Conservation (phyloP, 1,139 yeast species). For the Scheffersomyces titani region DNA sequence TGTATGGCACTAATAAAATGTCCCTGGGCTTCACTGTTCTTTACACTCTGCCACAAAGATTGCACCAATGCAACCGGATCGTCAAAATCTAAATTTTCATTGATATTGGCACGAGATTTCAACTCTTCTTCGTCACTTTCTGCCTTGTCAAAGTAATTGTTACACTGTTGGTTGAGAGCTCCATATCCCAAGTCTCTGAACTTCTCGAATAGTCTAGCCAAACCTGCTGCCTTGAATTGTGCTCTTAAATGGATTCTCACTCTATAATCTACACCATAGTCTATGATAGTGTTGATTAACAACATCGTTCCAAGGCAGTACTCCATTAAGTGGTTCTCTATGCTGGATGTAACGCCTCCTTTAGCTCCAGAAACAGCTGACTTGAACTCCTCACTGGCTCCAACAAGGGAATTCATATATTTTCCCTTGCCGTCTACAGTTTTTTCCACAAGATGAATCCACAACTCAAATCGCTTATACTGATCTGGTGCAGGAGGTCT, state of each 20-base stretch:
- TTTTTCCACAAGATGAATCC: constrained; percentile 73
- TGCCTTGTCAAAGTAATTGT: constrained; percentile 63
- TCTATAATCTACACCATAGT: constrained; percentile 63
- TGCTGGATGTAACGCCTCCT: constrained; percentile 20
- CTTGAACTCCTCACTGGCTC: constrained; percentile 87
- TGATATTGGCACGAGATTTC: constrained; percentile 58
- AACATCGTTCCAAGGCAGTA: constrained; percentile 80
- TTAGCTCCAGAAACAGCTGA: constrained; percentile 51
- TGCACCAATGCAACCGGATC: constrained; percentile 74
- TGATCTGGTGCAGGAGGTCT: constrained; percentile 40
- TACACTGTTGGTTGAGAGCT: constrained; percentile 64
- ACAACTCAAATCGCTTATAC: constrained; percentile 73
- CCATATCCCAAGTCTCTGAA: constrained; percentile 66
- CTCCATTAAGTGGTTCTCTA: constrained; percentile 73
- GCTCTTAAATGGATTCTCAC: constrained; percentile 76
- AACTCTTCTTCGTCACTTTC: constrained; percentile 72
- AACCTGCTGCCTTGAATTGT: constrained; percentile 75
- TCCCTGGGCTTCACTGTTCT: constrained; percentile 72
- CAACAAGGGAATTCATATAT: constrained; percentile 81
- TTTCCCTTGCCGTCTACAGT: constrained; percentile 87
- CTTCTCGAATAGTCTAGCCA: constrained; percentile 60
- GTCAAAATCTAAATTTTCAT: constrained; percentile 62
- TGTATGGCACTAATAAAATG: constrained; percentile 78
- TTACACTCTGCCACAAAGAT: constrained; percentile 70
- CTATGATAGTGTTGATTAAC: constrained; percentile 71